Base-by-base conservation (phyloP, 1,284 basidiomycete species). In the Cutaneotrichosporon sp. region DNA sequence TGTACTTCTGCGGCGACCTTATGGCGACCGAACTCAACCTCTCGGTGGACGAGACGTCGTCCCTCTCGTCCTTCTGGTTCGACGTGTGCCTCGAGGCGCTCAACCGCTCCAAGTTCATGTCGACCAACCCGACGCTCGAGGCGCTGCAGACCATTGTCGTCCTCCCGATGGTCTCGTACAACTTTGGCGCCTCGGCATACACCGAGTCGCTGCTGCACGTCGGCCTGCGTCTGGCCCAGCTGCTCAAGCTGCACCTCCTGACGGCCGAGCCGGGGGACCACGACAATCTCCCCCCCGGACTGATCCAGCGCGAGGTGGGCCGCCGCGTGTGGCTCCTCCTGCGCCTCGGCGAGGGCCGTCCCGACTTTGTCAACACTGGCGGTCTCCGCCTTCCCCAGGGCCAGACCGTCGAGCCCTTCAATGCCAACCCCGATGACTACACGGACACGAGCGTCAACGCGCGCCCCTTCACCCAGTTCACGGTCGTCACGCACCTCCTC, bases 81-180 rank as follows among this genome's bases (percentile, higher is more conserved):
- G 66, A 67, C 53, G 66, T 67, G 20, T 60, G 55, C 43, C 66
- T 67, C 54, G 66, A 67, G 53, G 66, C 66, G 9, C 63, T 67
- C 42, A 67, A 67, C 50, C 54, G 66, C 5, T 67, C 66, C 25
- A 67, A 67, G 52, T 67, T 67, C 58, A 62, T 67, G 63, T 64
- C 63, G 20, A 67, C 60, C 36, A 67, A 67, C 58, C 66, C 66
- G 3, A 64, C 66, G 7, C 62, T 67, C 50, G 66, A 67, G 58
- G 66, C 66, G 4, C 58, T 67, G 22, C 63, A 64, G 56, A 64
- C 66, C 16, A 67, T 67, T 18, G 63, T 64, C n/a, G 50, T 67
- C 13, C 51, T 67, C 24, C 66, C 66, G 22, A 62, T 64, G 57
- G 60, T 67, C 22, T 59, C 66, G 10, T 67, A 67, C 63, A 64